These are phyloP conservation scores for Zygoascus hellenicus DNA, from an alignment of 1,139 yeast species.

Conservation along the genomic window DNA sequence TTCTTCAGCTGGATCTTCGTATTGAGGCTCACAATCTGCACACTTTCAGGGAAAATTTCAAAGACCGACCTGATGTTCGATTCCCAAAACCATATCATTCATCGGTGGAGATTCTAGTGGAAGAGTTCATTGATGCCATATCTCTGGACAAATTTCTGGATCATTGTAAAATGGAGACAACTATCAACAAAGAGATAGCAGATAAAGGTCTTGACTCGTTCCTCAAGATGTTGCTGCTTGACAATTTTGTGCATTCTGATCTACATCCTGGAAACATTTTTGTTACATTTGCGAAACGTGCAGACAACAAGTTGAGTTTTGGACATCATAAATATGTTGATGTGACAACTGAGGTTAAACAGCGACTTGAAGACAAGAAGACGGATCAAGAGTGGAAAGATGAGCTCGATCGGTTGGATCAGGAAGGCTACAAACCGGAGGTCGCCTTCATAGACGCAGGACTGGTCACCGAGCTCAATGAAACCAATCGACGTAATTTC, in stretches of 20 bases:
- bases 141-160: conserved; percentile 65
- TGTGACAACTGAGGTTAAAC: conserved; percentile 17
- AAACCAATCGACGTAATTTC: conserved; percentile 71
- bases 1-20: conserved; percentile 78
- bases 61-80: conserved; percentile 51
- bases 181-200: conserved; percentile 66
- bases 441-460: conserved; percentile 92
- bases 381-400: conserved; percentile 38
- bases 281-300: conserved; percentile 52
- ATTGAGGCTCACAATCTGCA: conserved; percentile 80
- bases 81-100: conserved; percentile 81
- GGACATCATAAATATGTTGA: conserved; percentile 18
- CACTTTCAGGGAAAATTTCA: conserved; percentile 61
- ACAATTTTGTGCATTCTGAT: conserved; percentile 93
- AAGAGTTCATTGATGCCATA: conserved; percentile 76
- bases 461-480: conserved; percentile 80
- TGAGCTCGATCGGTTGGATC: conserved; percentile 46
- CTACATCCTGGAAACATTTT: conserved; percentile 94
- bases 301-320: conserved; percentile 14
- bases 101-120: conserved; percentile 72
- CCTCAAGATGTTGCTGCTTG: conserved; percentile 83
- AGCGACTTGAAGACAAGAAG: neutral
- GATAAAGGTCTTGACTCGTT: conserved; percentile 88
- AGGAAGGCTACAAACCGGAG: conserved; percentile 73
- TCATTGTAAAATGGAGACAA: conserved; percentile 13